Evolutionary conservation across 768 basidiomycete species (phyloP), one percentile per base, ranked within the genome.

Genomic region (Polyporus arcularius): DNA sequence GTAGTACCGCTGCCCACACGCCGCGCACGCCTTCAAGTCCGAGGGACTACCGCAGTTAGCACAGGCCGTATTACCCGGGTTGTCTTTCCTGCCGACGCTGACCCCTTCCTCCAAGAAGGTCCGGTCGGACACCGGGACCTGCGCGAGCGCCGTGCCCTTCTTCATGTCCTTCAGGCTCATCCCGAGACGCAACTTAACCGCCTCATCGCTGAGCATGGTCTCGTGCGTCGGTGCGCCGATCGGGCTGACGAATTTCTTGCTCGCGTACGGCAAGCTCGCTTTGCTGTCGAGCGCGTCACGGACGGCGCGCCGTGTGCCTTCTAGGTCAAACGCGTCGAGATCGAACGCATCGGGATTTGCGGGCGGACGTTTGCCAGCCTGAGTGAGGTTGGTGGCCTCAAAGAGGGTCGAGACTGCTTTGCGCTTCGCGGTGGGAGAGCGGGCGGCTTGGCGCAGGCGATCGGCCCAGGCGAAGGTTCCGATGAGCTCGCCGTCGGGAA

Each of bases 1-100:
- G 35, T 61, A 61, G 16, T 55, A 52, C 15, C 53, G 41, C 49
- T 61, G 60, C 60, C 32, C 48, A 32, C 53, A 61, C 7, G 54
- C 47, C 7, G 46, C 47, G 41, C 60, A 61, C 21, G 60, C 50
- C 48, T 51, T 61, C 6, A 60, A 35, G 30, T 55, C 40, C 30
- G 50, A 40, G 6, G 60, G 60, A 26, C 54, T 61, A 15, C 60
- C 60, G 48, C 60, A 61, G 32, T 43, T 48, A 12, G 53, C 28
- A 38, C 60, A 61, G n/a, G 60, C 60, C 26, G 60, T 51, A 26
- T 45, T 61, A 1, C 18, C 48, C 16, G 47, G 60, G 31, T 51
- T 38, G 21, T 61, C 60, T 21, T 26, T 26, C 48, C 60, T 47
- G 39, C 35, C 16, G 21, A 31, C n/a, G 14, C 35, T 18, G 14